Evolutionary conservation across 805 yeast genomes (phyloP).

Genomic region (Zygotorulaspora danielsina): DNA sequence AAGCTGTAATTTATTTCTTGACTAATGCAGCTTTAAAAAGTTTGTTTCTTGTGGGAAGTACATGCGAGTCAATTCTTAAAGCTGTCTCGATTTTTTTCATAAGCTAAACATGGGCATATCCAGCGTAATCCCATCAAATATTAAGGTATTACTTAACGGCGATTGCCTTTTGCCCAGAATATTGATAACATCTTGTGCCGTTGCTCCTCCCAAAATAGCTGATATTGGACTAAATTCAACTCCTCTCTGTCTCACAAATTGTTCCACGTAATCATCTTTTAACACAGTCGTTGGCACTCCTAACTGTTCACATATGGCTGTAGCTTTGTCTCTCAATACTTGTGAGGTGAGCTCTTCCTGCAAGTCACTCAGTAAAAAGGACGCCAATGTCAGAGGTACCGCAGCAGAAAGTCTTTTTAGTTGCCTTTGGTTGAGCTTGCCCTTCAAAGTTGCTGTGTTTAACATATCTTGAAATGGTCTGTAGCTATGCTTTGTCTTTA

Average conservation of each 20-base stretch:
- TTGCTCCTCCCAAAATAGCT: conserved; percentile 83
- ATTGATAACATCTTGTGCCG: conserved; percentile 89
- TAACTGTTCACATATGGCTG: conserved; percentile 36
- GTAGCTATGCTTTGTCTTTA: conserved; percentile 38
- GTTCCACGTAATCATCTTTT: conserved; percentile 37
- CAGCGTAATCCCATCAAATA: conserved; percentile 66
- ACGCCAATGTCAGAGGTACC: conserved; percentile 55
- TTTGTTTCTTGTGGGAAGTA: neutral
- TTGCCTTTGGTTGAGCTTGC: conserved; percentile 31
- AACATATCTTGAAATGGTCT: conserved; percentile 38
- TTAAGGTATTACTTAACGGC: conserved; percentile 75
- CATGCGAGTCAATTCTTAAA: neutral
- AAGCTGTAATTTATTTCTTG: neutral
- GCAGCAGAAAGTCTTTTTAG: conserved; percentile 27
- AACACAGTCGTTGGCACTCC: conserved; percentile 46
- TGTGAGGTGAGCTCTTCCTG: conserved; percentile 21
- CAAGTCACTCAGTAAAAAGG: conserved; percentile 43
- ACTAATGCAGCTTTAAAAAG: neutral
- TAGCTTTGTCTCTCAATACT: conserved; percentile 33
- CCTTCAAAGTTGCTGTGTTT: conserved; percentile 37
- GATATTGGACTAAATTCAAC: conserved; percentile 78
- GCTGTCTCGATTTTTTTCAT: too few species aligned
- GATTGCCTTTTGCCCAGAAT: conserved; percentile 67
- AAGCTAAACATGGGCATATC: conserved; percentile 73
- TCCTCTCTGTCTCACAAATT: conserved; percentile 45